phyloP scores from a whole-genome alignment of 305 asterid species.

The Fraxinus nigra region DNA sequence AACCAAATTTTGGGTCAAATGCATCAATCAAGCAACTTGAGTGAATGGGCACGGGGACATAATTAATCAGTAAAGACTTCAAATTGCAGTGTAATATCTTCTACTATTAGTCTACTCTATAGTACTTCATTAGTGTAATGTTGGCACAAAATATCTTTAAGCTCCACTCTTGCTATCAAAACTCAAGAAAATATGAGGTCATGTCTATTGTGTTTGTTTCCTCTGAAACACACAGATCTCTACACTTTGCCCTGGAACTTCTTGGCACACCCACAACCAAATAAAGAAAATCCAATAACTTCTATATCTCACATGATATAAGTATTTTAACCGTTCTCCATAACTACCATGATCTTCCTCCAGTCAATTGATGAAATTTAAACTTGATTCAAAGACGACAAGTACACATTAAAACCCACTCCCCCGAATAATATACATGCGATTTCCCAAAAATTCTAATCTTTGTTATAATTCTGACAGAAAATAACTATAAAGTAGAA shows the following conservation, averaged over 20 bases:
- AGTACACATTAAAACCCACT: not conserved
- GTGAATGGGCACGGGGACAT: not conserved
- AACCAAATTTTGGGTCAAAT: not conserved
- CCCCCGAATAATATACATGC: not conserved
- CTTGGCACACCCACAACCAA: not conserved
- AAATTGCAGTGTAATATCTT: not conserved
- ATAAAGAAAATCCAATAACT: not conserved
- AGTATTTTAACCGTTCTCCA: not conserved
- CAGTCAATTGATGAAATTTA: not conserved
- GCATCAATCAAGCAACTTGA: not conserved
- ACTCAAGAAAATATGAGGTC: not conserved
- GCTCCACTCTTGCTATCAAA: not conserved
- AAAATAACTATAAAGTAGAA: not conserved
- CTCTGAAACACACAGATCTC: not conserved
- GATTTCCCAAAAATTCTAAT: not conserved
- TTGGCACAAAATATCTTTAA: not conserved
- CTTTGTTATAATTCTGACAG: not conserved
- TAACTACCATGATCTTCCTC: not conserved
- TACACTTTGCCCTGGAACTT: not conserved
- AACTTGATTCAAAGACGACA: not conserved
- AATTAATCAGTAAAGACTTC: conserved; percentile 1
- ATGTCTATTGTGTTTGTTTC: not conserved
- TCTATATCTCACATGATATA: not conserved
- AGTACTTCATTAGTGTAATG: conserved; percentile 16
- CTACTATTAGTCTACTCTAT: not conserved